Base-by-base conservation (phyloP, 306 rosid genomes). In the Vicia villosa region DNA sequence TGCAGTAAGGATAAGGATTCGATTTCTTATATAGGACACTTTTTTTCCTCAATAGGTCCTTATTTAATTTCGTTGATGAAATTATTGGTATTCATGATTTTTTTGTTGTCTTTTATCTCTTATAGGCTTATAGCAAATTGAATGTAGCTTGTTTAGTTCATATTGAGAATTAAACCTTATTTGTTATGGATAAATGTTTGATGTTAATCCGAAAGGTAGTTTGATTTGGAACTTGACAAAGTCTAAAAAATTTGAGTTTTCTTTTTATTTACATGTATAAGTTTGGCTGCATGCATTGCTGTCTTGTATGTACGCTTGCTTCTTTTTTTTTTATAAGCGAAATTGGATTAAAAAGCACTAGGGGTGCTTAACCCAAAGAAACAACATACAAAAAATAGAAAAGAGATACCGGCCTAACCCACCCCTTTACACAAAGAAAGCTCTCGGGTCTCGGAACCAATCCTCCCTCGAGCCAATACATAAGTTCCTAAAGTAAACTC, bases 1-100 rank as follows among this genome's bases (percentile, higher is more conserved):
- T 70, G 63, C 24, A 65, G 69, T 77, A 63, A 50, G 60, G 86
- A 82, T 82, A 82, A 82, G 81, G 79, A 26, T 66, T 78, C 28
- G 13, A 63, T 16, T 60, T 34, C 62, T 34, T 17, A 41, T 14
- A 41, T 66, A 20, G 45, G 22, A 37, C 55, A 56, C 58, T 69
- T 51, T 28, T 52, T 41, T 10, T 5, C 1, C 17, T 3, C 62
- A 30, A 65, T 4, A 21, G 50, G 55, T 52, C 58, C 82, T 55
- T 51, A 16, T 37, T 66, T 45, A 65, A 21, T 17, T 59, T 51
- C 56, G 49, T 60, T 19, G 47, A 49, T 34, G 4, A 57, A 52
- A 70, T 50, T 47, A 58, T 58, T 76, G 70, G 70, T 63, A 22
- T 28, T 26, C 17, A 5, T 46, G n/a, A 24, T 9, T 32, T 6